Percentiles rank a stretch among this genome's conserved stretches.
Conservation (phyloP, 345 rosid genomes). For the Alliaria petiolata region DNA sequence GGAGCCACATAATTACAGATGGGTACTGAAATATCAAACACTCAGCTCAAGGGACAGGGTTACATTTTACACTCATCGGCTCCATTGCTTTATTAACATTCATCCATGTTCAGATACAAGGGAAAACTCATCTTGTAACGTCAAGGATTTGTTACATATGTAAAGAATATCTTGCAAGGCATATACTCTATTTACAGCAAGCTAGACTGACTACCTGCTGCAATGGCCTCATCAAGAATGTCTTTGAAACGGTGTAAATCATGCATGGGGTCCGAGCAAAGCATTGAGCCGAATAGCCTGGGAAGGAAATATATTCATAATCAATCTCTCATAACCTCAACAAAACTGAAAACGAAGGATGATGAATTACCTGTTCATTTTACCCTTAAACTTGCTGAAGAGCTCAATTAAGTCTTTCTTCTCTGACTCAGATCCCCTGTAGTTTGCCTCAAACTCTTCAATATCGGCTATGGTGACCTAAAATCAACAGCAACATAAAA, state of each 20-base stretch:
- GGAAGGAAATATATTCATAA: not conserved
- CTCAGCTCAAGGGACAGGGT: not conserved
- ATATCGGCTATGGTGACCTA: constrained; percentile 83
- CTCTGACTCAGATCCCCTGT: constrained; percentile 90
- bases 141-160: not conserved
- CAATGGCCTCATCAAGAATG: constrained; percentile 67
- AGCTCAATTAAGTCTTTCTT: constrained; percentile 77
- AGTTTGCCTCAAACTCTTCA: constrained; percentile 76
- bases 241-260: constrained; percentile 87
- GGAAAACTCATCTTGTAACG: not conserved
- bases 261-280: constrained; percentile 77
- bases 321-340: not conserved
- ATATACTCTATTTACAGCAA: not conserved
- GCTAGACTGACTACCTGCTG: constrained; percentile 50
- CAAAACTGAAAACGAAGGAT: not conserved
- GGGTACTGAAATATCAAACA: not conserved
- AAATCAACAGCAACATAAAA: not conserved
- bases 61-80: not conserved
- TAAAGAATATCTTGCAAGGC: not conserved
- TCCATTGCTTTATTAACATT: not conserved
- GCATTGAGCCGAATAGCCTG: constrained; percentile 91
- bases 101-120: not conserved
- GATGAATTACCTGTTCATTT: constrained; percentile 62
- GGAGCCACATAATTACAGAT: not conserved
- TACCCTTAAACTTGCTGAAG: constrained; percentile 56